Evolutionary conservation across 495 filamentous ascomycete genomes (phyloP), one percentile per base, ranked within the genome.

Genomic region (Tuber indicum): DNA sequence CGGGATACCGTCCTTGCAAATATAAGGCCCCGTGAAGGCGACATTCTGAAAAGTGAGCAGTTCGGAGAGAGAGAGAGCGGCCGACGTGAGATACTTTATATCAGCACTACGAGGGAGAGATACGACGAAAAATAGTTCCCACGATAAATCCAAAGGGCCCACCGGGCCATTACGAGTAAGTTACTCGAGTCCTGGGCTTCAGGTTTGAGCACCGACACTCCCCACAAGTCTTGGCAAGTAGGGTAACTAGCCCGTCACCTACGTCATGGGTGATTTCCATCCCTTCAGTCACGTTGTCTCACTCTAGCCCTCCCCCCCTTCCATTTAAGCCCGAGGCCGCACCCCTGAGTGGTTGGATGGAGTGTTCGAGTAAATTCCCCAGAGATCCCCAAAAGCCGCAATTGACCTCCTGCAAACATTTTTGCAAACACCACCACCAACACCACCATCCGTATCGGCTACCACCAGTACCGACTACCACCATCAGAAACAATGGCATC

Each of bases 11-110:
- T 2, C 6, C 49, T 21, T 75, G 26, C 42, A 23, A 19, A 41
- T 16, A 70, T 10, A 44, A 81, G 52, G 26, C 84, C 84, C 78
- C 84, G 81, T 9, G 84, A 85, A 45, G 84, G 84, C 1, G 85
- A 84, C 84, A 85, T 84, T 79, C 52, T 72, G 74, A 73, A 42
- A 80, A 32, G n/a, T 17, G 58, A 66, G 32, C 58, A 32, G 12
- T 32, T 66, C 8, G 42, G 42, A n/a, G n/a, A n/a, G n/a, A n/a
- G n/a, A n/a, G n/a, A n/a, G n/a, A n/a, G n/a, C n/a, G n/a, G 12
- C 32, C n/a, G 12, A 26, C 26, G n/a, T n/a, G 58, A 32, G 58
- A 66, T 17, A 66, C 23, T n/a, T 32, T 66, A 66, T 66, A 17
- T 32, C 58, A 66, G 10, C 26, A 32, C 58, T 66, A 6, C n/a